These are phyloP conservation scores for Cryphonectria parasitica DNA, from an alignment of 2,329 filamentous ascomycete genomes.

Conservation along the genomic window DNA sequence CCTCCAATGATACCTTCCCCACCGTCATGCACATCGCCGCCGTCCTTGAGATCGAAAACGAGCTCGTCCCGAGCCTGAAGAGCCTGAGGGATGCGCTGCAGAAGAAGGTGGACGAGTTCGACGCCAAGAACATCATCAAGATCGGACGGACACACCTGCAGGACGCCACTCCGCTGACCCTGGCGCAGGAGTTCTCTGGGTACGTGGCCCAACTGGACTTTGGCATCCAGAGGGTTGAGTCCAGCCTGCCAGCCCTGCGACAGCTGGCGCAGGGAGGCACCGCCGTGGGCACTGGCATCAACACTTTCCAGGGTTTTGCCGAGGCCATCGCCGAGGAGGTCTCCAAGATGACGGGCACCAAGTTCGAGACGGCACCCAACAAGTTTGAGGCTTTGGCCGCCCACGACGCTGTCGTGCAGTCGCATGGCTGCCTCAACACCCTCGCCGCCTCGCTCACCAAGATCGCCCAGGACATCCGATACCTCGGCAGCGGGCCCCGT, in stretches of 20 bases:
- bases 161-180: slow-evolving; percentile 92
- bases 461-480: slow-evolving; percentile 97
- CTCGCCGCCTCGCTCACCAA: slow-evolving; percentile 91
- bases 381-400: slow-evolving; percentile 98
- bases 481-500: slow-evolving; percentile 92
- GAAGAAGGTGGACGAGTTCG: slow-evolving; percentile 86
- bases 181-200: slow-evolving; percentile 96
- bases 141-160: slow-evolving; percentile 97
- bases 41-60: slow-evolving; percentile 87
- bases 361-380: slow-evolving; percentile 97
- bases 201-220: slow-evolving; percentile 95
- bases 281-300: slow-evolving; percentile 94
- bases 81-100: slow-evolving; percentile 84
- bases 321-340: slow-evolving; percentile 92
- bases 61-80: slow-evolving; percentile 80
- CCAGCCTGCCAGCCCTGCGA: slow-evolving; percentile 45
- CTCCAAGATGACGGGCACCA: slow-evolving; percentile 85
- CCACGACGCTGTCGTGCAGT: slow-evolving; percentile 94
- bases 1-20: slow-evolving; percentile 98
- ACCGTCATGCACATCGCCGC: slow-evolving; percentile 99
- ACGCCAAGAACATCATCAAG: slow-evolving; percentile 90
- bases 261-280: slow-evolving; percentile 51
- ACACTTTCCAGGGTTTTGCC: slow-evolving; percentile 95
- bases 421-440: slow-evolving; percentile 90
- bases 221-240: slow-evolving; percentile 78